Evolutionary conservation across 805 yeast species (phyloP).

Genomic region (Saturnispora halmiae): DNA sequence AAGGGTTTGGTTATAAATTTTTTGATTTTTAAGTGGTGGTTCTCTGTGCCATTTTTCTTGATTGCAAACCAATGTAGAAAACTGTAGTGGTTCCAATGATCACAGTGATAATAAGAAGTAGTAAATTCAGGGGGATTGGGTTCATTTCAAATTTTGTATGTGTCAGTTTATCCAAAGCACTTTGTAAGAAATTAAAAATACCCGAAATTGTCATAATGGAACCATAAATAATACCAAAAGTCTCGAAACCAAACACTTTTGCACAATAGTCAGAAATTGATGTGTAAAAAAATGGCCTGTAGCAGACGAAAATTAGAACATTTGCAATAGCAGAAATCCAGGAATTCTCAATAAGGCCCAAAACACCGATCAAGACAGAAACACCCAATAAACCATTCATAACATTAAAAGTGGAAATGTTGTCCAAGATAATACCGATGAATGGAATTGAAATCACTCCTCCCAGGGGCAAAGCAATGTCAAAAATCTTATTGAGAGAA

Average conservation of each 20-base stretch:
- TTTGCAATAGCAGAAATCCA: constrained; percentile 36
- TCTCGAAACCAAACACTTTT: constrained; percentile 54
- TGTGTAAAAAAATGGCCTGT: constrained; percentile 53
- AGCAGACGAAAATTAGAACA: constrained; percentile 40
- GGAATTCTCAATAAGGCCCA: constrained; percentile 36
- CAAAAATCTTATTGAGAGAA: constrained; percentile 38
- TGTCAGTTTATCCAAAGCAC: constrained; percentile 38
- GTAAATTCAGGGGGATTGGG: constrained; percentile 41
- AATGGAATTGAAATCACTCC: constrained; percentile 48
- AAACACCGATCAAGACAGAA: constrained; percentile 38
- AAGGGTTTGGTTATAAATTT: constrained; percentile 1
- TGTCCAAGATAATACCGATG: constrained; percentile 43
- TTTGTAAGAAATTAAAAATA: constrained; percentile 39
- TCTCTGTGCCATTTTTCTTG: constrained; percentile 15
- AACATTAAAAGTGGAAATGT: constrained; percentile 39
- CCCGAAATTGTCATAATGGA: constrained; percentile 47
- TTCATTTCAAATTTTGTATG: constrained; percentile 46
- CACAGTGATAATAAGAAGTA: constrained; percentile 32
- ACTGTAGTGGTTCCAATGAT: constrained; percentile 37
- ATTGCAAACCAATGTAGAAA: constrained; percentile 30
- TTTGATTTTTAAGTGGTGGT: neutral
- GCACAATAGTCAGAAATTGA: constrained; percentile 50
- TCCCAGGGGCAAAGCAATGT: constrained; percentile 47
- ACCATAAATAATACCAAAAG: constrained; percentile 54
- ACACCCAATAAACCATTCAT: constrained; percentile 32